These are phyloP conservation scores for Endothia cerciana DNA, from an alignment of 2,329 filamentous ascomycete genomes.

Conservation along the genomic window DNA sequence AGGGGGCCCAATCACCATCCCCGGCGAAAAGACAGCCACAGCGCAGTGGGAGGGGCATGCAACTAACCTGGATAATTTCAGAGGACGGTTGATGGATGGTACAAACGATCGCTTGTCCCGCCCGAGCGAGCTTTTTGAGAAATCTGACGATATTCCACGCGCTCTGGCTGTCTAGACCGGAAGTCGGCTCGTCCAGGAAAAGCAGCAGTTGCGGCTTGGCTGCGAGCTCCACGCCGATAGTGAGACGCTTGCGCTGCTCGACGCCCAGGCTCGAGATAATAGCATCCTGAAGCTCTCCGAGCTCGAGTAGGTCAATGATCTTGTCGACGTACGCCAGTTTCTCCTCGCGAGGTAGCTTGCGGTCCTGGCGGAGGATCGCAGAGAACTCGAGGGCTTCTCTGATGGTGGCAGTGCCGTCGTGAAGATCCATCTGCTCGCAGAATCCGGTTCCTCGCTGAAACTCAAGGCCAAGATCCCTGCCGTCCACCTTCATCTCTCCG, in stretches of 20 bases:
- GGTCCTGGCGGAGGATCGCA: conserved; percentile 67
- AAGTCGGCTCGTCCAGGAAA: conserved; percentile 78
- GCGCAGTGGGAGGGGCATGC: neutral
- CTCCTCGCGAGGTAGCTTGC: conserved; percentile 58
- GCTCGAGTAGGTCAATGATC: conserved; percentile 70
- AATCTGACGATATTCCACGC: conserved; percentile 74
- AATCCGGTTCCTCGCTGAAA: conserved; percentile 75
- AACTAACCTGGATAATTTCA: conserved; percentile 41
- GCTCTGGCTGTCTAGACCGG: conserved; percentile 73
- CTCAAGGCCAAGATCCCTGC: conserved; percentile 62
- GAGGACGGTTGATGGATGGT: conserved; percentile 52
- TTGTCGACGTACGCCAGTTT: conserved; percentile 72
- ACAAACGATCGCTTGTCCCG: conserved; percentile 48
- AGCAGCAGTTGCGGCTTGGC: conserved; percentile 73
- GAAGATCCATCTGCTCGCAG: conserved; percentile 73
- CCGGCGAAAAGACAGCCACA: conserved; percentile 44
- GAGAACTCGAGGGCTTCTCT: conserved; percentile 70
- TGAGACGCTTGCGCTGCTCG: conserved; percentile 59
- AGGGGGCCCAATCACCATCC: no score
- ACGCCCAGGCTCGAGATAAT: conserved; percentile 68
- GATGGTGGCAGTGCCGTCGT: conserved; percentile 68
- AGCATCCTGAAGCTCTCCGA: conserved; percentile 69
- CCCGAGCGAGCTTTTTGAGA: conserved; percentile 63
- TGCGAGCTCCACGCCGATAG: conserved; percentile 75
- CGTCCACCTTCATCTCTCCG: conserved; percentile 61